A percentile compares a stretch with the other conserved stretches of the same genome.
Conservation (phyloP, 2,329 filamentous ascomycete species). For the Colletotrichum sp. region DNA sequence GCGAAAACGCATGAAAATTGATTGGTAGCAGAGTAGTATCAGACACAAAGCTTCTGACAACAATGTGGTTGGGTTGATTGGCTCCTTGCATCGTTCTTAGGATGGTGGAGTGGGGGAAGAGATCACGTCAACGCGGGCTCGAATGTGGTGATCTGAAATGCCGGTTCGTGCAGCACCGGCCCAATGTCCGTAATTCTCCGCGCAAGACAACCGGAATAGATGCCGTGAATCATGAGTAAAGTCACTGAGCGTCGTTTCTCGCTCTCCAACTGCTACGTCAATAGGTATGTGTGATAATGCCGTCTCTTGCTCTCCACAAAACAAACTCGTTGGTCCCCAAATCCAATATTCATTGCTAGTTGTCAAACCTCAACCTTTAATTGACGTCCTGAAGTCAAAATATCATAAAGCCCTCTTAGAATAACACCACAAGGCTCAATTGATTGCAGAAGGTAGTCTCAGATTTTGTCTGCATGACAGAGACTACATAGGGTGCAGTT, state of each 20-base stretch:
- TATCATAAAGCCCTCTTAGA: background rate
- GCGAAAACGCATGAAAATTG: background rate
- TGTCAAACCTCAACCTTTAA: background rate
- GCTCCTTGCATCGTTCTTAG: background rate
- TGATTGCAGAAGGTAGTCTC: background rate
- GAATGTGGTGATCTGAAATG: background rate
- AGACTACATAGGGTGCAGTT: background rate
- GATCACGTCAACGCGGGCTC: conserved; percentile 3
- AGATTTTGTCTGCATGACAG: background rate
- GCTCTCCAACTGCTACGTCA: background rate
- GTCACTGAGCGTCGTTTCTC: background rate
- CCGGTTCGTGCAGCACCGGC: background rate
- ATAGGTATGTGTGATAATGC: background rate
- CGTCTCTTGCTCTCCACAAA: background rate
- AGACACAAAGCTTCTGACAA: background rate
- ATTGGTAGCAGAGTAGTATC: background rate
- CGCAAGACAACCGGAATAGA: background rate
- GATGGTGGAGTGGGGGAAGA: background rate
- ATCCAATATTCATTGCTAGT: background rate
- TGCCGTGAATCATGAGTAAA: background rate
- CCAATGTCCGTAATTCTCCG: background rate
- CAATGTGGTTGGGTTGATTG: background rate
- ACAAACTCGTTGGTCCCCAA: background rate
- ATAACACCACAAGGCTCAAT: background rate
- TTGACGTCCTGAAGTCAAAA: background rate